Evolutionary conservation across 1,139 yeast genomes (phyloP).

Genomic region (Saccharomyces pastorianus): DNA sequence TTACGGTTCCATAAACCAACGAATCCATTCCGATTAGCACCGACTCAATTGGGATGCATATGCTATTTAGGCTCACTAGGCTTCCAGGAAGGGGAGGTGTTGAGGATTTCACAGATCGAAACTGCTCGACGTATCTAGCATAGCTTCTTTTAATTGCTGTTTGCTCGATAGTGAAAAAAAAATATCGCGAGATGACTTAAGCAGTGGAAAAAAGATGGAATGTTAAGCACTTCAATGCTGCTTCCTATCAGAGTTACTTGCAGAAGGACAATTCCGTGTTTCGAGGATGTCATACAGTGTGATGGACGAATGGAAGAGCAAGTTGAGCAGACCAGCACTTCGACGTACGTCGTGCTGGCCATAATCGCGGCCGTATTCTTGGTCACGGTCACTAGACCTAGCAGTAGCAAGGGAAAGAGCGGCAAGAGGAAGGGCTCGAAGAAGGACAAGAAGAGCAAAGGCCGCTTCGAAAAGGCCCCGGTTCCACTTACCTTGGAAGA

Average conservation of each 20-base stretch:
- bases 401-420: not conserved
- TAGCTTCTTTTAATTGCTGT: not conserved
- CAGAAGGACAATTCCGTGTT: not conserved
- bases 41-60: not conserved
- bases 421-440: constrained; percentile 1
- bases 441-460: constrained; percentile 3
- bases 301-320: not conserved
- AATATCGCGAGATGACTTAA: not conserved
- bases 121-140: not conserved
- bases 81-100: too few relatives aligned
- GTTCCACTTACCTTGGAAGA: constrained; percentile 21
- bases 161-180: not conserved
- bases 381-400: not conserved
- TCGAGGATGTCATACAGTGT: not conserved
- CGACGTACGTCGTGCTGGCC: not conserved
- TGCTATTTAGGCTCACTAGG: too few relatives aligned
- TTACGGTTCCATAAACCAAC: not conserved
- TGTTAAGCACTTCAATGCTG: not conserved
- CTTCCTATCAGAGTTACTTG: not conserved
- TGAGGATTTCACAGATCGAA: too few relatives aligned
- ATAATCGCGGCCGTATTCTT: not conserved
- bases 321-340: not conserved
- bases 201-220: not conserved
- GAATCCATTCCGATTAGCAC: not conserved
- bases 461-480: constrained; percentile 10